These are phyloP conservation scores for Talaromyces pinophilus DNA, from an alignment of 2,329 filamentous ascomycete genomes.

Conservation along the genomic window DNA sequence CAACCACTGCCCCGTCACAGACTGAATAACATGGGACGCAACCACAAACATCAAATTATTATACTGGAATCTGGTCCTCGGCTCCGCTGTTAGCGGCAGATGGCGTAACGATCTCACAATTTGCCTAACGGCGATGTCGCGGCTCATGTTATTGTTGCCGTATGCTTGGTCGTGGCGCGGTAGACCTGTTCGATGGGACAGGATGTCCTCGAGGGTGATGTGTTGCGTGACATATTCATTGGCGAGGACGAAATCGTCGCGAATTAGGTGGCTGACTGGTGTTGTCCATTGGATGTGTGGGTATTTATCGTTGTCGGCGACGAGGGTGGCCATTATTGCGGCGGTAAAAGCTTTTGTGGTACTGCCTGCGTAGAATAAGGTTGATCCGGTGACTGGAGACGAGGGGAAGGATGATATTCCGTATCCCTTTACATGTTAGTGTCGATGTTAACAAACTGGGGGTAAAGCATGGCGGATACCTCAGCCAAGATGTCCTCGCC, in stretches of 20 bases:
- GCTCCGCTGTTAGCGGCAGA: constrained; percentile 44
- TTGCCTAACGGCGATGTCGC: constrained; percentile 36
- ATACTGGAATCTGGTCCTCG: constrained; percentile 52
- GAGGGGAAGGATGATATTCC: constrained; percentile 32
- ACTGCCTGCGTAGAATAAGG: constrained; percentile 58
- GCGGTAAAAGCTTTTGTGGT: constrained; percentile 60
- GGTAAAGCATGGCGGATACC: constrained; percentile 5
- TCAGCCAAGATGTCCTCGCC: constrained; percentile 22
- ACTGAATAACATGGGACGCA: constrained; percentile 50
- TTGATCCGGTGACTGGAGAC: constrained; percentile 48
- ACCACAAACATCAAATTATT: constrained; percentile 57
- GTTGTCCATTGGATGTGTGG: constrained; percentile 39
- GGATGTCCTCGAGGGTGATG: constrained; percentile 34
- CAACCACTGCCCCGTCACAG: constrained; percentile 39
- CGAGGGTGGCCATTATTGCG: constrained; percentile 51
- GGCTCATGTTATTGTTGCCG: constrained; percentile 15
- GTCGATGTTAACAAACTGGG: neutral
- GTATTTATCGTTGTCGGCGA: constrained; percentile 31
- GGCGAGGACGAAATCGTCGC: constrained; percentile 34
- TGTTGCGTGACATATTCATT: constrained; percentile 29
- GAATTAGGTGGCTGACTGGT: constrained; percentile 38
- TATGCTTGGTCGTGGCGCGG: constrained; percentile 30
- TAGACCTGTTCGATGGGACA: constrained; percentile 36
- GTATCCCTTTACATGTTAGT: constrained; percentile 15
- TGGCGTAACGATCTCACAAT: constrained; percentile 47